phyloP scores from a whole-genome alignment of 768 basidiomycete species.

The Collybia nuda region DNA sequence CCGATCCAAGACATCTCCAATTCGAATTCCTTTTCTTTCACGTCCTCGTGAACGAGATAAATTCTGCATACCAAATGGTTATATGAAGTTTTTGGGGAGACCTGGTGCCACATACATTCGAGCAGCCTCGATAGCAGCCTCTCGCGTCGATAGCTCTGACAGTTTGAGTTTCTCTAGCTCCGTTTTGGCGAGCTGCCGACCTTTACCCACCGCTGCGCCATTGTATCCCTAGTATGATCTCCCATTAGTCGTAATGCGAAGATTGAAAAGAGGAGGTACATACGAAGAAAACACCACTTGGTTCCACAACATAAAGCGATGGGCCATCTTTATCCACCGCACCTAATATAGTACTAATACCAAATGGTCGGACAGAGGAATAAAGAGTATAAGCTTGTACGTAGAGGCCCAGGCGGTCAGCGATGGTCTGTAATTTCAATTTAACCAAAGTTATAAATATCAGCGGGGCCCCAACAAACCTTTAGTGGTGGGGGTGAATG shows the following conservation, averaged over 20 bases:
- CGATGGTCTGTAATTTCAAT: constrained; percentile 26
- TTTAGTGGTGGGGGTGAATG: constrained; percentile 76
- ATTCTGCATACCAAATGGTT: constrained; percentile 53
- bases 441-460: neutral
- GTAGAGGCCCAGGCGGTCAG: constrained; percentile 84
- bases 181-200: constrained; percentile 96
- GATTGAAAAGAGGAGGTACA: constrained; percentile 23
- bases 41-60: constrained; percentile 95
- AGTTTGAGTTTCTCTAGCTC: constrained; percentile 96
- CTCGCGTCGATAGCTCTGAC: constrained; percentile 70
- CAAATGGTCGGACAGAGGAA: constrained; percentile 97
- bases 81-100: neutral
- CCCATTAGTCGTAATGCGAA: neutral
- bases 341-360: constrained; percentile 89
- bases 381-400: constrained; percentile 97
- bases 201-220: constrained; percentile 96
- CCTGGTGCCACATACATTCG: constrained; percentile 70
- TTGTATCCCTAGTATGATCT: constrained; percentile 73
- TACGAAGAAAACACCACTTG: constrained; percentile 90
- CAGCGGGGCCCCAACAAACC: constrained; percentile 40
- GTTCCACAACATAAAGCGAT: constrained; percentile 86
- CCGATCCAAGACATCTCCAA: constrained; percentile 98
- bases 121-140: constrained; percentile 92
- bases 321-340: constrained; percentile 89
- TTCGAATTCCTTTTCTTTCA: constrained; percentile 98